phyloP scores from a whole-genome alignment of 2,329 filamentous ascomycete genomes.

The Colletotrichum zoysiae region DNA sequence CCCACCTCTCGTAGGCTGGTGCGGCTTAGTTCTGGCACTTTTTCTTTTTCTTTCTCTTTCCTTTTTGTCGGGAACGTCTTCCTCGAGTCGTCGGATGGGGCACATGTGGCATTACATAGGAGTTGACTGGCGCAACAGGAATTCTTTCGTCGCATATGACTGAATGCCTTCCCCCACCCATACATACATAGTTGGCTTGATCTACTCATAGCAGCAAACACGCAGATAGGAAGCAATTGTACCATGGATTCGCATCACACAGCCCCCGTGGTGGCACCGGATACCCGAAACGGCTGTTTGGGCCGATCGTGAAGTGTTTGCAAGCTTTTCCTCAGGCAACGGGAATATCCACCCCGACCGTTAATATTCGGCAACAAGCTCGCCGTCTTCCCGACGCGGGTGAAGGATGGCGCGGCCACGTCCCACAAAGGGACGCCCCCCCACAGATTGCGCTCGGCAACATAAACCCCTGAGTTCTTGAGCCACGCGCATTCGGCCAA shows the following conservation, averaged over 20 bases:
- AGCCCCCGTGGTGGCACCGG: not conserved
- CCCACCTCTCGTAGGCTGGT: constrained; percentile 17
- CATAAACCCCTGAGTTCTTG: not conserved
- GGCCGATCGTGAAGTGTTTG: not conserved
- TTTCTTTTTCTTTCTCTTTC: not conserved
- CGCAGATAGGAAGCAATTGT: constrained; percentile 16
- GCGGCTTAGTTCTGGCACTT: not conserved
- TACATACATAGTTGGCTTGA: not conserved
- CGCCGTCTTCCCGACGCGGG: not conserved
- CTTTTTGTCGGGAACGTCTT: not conserved
- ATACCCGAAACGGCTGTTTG: not conserved
- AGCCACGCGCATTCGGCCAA: constrained; percentile 8
- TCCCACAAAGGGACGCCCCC: not conserved
- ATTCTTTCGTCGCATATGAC: constrained; percentile 10
- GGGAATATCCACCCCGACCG: not conserved
- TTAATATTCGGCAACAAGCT: not conserved
- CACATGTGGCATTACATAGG: constrained; percentile 24
- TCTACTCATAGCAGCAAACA: constrained; percentile 28
- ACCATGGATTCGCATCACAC: constrained; percentile 14
- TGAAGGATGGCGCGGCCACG: constrained; percentile 1
- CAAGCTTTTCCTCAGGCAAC: not conserved
- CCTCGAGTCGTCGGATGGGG: not conserved
- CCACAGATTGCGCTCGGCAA: not conserved
- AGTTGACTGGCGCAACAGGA: constrained; percentile 23
- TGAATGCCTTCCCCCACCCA: not conserved